Base-by-base conservation (phyloP, 179 eudicot species). In the Camellia oleifera region DNA sequence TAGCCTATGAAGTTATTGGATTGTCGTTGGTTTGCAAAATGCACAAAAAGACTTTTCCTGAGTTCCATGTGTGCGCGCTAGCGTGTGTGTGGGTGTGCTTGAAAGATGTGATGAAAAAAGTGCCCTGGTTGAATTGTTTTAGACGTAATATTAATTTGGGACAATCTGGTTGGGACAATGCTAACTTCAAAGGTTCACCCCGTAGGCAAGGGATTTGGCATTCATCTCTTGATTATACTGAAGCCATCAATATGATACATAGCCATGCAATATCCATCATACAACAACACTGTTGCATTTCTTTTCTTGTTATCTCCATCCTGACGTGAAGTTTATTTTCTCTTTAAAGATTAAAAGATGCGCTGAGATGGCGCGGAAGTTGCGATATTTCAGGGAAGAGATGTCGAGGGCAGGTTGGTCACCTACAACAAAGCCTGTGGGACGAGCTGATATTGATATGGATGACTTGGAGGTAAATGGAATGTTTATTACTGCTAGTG, bases 341-440 rank as follows among this genome's bases (percentile, higher is more conserved):
- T 72, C 48, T 72, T 32, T 87, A 61, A 60, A 95, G 98, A 89
- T 95, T 74, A 95, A 95, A 94, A 90, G 97, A 89, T 88, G 93
- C 79, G 93, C 87, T 68, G 98, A 95, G 90, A 93, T 95, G 98
- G 97, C 95, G 53, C 93, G 98, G 68, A 94, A 91, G 81, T 83
- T 92, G 76, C 86, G 97, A 57, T 92, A 87, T 86, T 87, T 95
- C 68, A 90, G 83, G 84, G 95, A 92, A 17, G 95, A 95, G 71
- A 93, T 93, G 92, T 70, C 83, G 15, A 92, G 90, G 84, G 92
- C 98, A 76, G 95, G 97, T 60, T 74, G 92, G 81, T 52, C 82
- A 44, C 82, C 91, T 84, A 88, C 95, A 66, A 73, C 85, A 32
- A 78, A 84, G 79, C 81, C 87, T 76, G 69, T 48, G 7, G 62